Base-by-base conservation (phyloP, 345 rosid species). In the Barbarea vulgaris region DNA sequence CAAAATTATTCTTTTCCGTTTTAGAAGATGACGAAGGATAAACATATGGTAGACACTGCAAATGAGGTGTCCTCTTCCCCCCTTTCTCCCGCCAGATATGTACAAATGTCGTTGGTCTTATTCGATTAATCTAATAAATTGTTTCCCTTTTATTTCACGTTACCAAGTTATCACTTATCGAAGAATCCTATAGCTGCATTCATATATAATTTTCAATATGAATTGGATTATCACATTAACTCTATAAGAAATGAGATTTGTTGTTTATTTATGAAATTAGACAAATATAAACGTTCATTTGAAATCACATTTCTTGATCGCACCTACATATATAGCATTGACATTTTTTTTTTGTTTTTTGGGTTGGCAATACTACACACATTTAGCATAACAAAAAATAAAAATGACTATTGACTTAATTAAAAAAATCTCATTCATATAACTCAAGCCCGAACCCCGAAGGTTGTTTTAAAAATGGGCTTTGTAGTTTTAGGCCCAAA, bases 381-480 rank as follows among this genome's bases (percentile, higher is more conserved):
- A 39, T 39, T 6, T 44, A 44, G 50, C 51, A 17, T 46, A n/a
- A 46, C 51, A 46, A 17, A 44, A 46, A 46, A 44, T 0, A 5
- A 6, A 44, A 46, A n/a, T 46, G 0, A 44, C 7, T 0, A 44
- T n/a, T 7, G 4, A 46, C 10, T 44, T 1, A 46, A 15, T 12
- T 0, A 46, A 46, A 8, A 8, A 47, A 18, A 9, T 18, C 11
- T 47, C 24, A 0, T 5, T 18, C 22, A 19, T 18, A 18, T 19
- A 48, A 18, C 5, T 9, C 25, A 18, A 50, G 27, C 54, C 54
- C 54, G 10, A 18, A 50, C 14, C 54, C 54, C 54, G 10, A 21
- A 50, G 1, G 31, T 24, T 52, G 9, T 24, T 24, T 22, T 52
- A 34, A 2, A n/a, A 42, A 42, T 30, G 71, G 77, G 77, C 77